Evolutionary conservation across 345 rosid genomes (phyloP), one percentile per base, ranked within the genome.

Genomic region (Eucalyptus cladocalyx): DNA sequence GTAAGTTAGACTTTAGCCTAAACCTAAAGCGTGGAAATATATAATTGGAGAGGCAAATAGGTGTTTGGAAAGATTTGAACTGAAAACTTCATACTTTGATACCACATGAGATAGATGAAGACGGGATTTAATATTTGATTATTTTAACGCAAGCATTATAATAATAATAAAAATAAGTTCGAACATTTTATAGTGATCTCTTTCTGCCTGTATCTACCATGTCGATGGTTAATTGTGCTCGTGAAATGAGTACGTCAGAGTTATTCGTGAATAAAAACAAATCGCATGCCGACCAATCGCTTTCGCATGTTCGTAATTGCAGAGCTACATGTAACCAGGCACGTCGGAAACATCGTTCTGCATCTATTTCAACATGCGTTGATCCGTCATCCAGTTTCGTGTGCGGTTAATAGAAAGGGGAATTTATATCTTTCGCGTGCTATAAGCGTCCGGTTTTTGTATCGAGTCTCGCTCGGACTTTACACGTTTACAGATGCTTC

Each of bases 51-150:
- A 51, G 9, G 23, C 2, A 51, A 18, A 51, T 7, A 51, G 4
- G 56, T 51, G 56, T 51, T 51, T 51, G 56, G 23, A 51, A 51
- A 51, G 2, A 18, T 51, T 51, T 51, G 23, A 7, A 18, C 0
- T 18, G 9, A 51, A 6, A 6, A 51, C 3, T 51, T 6, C 1
- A 1, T 51, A 7, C 21, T 17, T 51, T 51, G 4, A 51, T 51
- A 50, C 1, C 8, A 3, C 7, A 3, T 16, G 21, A 50, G 4
- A 51, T 50, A 50, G 21, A 1, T 6, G 4, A 50, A 50, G 2
- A 50, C 21, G 1, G 17, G 4, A 17, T 50, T 50, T 17, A 17
- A 50, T 51, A 17, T 51, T 18, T 18, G 19, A 51, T 51, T 18
- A 51, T 51, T 18, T 51, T 51, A 51, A 17, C 9, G 1, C 4